Evolutionary conservation across 352 stramenopile species (phyloP), one percentile per base, ranked within the genome.

Genomic region (Pythium periplocum): DNA sequence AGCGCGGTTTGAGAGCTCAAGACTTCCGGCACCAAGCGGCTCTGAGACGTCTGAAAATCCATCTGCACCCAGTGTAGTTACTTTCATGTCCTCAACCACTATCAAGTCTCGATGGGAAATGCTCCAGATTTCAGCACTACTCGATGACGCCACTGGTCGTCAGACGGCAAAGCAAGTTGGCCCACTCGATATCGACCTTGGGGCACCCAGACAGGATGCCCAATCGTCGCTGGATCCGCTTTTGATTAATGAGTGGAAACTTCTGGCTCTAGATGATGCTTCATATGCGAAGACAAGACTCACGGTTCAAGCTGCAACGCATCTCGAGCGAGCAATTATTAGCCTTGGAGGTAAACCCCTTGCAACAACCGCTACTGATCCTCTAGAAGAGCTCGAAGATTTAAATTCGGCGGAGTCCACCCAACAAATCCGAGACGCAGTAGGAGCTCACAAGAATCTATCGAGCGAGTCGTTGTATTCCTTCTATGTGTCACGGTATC

Each of bases 261-360:
- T 82, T 7, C 59, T 79, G 4, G 49, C 46, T 7, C 40, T 83
- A 0, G 46, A 67, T 4, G 73, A 83, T 45, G 32, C 40, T 1
- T 59, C 51, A 35, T 86, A 80, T 32, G 32, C 75, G 17, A 58
- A 64, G 11, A 45, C 54, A 1, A 62, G 78, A 17, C 45, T 88
- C 1, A 64, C 74, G 31, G 49, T 48, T 4, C 62, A 83, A 1
- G 69, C 63, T 6, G 53, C 36, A 42, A 68, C 42, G 2, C 73
- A 86, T 41, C 68, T 67, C 34, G 62, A 69, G 31, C 69, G 69
- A 10, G 64, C 73, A 17, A 49, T 65, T 35, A 56, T 86, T 17
- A 53, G 49, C 32, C 0, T 56, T 31, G 43, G 6, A 26, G 17
- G 17, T 26, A 26, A 26, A 26, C 17, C 17, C 17, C 17, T 26